Evolutionary conservation across 176 grass and related monocot species (phyloP).

Genomic region (Aegilops tauschii): DNA sequence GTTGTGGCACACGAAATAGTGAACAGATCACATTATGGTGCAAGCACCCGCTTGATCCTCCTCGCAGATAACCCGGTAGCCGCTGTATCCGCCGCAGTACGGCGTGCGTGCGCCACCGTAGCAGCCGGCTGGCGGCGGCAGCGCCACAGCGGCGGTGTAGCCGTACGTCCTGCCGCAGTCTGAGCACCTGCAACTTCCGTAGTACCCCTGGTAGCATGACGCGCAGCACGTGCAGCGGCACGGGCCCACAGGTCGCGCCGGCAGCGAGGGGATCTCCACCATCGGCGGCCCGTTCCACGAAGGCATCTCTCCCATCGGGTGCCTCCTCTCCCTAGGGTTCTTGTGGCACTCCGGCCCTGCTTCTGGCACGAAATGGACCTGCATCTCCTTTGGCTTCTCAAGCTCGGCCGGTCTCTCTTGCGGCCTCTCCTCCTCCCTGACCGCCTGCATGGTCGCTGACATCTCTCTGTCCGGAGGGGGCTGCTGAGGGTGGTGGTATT

Average conservation of each 20-base stretch:
- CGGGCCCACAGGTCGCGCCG: not conserved
- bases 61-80: slow-evolving; percentile 35
- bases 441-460: not conserved
- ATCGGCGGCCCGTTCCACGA: not conserved
- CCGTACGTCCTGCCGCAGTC: slow-evolving; percentile 29
- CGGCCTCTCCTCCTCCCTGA: slow-evolving; percentile 8
- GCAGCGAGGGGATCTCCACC: not conserved
- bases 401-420: not conserved
- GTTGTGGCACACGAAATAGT: not conserved
- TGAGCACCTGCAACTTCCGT: slow-evolving; percentile 30
- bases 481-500: not conserved
- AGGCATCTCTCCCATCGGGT: slow-evolving; percentile 25
- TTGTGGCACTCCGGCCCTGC: not conserved
- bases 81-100: slow-evolving; percentile 26
- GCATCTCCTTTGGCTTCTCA: not conserved
- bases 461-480: not conserved
- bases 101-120: not conserved
- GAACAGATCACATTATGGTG: slow-evolving; percentile 39
- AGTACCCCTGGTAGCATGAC: slow-evolving; percentile 43
- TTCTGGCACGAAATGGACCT: not conserved
- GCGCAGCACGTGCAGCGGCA: slow-evolving; percentile 32
- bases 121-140: not conserved
- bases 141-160: not conserved
- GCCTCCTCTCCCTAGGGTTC: not conserved
- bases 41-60: slow-evolving; percentile 47